Conservation (phyloP, 106 monocot genomes). For the Dactylorhiza incarnata region DNA sequence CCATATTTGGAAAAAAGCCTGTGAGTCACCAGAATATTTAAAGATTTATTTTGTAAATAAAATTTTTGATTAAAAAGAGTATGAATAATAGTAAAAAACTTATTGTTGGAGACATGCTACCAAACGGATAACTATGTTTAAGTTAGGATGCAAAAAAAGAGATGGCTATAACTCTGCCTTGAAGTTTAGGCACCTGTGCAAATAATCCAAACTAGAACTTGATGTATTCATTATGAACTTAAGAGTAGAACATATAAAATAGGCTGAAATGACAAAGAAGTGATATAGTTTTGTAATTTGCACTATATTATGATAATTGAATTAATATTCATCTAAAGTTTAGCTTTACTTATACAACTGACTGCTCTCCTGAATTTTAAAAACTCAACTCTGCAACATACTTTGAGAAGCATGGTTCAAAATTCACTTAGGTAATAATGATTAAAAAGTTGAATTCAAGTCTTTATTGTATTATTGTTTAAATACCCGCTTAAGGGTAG, state of each 20-base stretch:
- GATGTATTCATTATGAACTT: background rate
- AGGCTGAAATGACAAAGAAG: background rate
- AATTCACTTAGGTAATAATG: background rate
- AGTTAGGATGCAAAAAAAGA: background rate
- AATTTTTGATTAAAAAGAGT: background rate
- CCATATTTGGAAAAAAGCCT: constrained; percentile 76
- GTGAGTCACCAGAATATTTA: background rate
- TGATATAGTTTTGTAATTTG: background rate
- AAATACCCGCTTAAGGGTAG: no score
- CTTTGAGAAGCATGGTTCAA: no score
- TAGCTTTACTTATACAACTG: no score
- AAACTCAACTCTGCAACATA: background rate
- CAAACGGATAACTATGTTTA: background rate
- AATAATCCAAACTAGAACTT: background rate
- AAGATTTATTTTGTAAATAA: background rate
- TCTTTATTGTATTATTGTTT: no score
- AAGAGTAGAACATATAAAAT: background rate
- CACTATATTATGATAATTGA: background rate
- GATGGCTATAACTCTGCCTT: background rate
- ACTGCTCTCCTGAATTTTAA: background rate
- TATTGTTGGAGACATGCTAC: background rate
- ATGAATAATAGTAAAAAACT: background rate
- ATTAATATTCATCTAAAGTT: background rate
- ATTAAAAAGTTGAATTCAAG: no score
- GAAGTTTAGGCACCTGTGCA: background rate